Conservation (phyloP, 2,329 filamentous ascomycete species). For the Hypoxylon sp. region DNA sequence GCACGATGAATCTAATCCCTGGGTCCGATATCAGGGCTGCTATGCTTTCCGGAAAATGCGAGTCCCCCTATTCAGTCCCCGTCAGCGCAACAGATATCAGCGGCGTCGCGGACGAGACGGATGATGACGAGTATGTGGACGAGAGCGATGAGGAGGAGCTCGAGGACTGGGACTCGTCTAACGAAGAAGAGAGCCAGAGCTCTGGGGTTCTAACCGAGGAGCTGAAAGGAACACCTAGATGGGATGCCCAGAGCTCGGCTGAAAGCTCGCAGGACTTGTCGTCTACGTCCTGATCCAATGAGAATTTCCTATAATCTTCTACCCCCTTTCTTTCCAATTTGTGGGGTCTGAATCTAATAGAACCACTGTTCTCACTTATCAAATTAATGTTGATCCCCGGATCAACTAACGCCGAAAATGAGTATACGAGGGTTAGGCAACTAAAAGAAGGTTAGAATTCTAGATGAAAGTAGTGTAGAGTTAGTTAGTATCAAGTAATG, state of each 20-base stretch:
- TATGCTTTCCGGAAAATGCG: conserved; percentile 28
- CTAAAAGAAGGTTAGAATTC: not conserved
- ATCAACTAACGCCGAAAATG: not conserved
- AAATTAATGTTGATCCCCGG: not conserved
- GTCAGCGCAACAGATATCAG: conserved; percentile 19
- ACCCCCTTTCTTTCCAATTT: conserved; percentile 1
- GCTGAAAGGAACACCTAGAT: not conserved
- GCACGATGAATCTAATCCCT: not conserved
- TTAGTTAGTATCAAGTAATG: not conserved
- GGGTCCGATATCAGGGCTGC: conserved; percentile 16
- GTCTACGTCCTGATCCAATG: conserved; percentile 16
- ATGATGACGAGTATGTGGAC: conserved; percentile 26
- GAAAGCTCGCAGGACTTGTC: conserved; percentile 25
- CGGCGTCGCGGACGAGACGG: conserved; percentile 8
- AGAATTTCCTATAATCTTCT: not conserved
- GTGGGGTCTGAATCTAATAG: not conserved
- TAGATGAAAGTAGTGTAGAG: not conserved
- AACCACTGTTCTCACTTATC: conserved; percentile 4
- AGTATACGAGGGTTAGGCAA: not conserved
- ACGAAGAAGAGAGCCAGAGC: conserved; percentile 10
- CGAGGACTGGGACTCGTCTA: conserved; percentile 19
- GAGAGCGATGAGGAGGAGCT: conserved; percentile 11
- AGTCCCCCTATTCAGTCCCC: conserved; percentile 31
- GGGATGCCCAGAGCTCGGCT: conserved; percentile 12
- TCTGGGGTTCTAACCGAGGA: conserved; percentile 1